Evolutionary conservation across 2,329 filamentous ascomycete genomes (phyloP).

Genomic region (Alternaria postmessia): DNA sequence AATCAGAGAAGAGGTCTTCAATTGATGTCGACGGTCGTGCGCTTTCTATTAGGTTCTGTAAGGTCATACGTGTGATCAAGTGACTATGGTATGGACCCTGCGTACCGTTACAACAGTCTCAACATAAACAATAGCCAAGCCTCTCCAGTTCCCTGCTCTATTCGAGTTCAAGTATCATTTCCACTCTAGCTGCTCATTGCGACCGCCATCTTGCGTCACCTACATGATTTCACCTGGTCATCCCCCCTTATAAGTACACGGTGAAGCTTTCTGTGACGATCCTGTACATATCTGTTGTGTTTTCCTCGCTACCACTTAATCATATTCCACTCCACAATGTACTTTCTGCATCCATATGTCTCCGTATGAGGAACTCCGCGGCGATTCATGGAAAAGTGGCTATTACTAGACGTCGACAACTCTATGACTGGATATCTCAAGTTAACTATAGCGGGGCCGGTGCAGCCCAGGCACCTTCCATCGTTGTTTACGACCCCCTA

Average conservation of each 20-base stretch:
- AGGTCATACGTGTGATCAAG: neutral
- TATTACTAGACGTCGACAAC: neutral
- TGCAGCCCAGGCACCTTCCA: neutral
- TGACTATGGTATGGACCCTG: neutral
- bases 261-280: neutral
- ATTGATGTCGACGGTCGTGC: neutral
- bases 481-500: neutral
- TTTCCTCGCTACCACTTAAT: slow-evolving; percentile 1
- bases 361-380: neutral
- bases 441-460: neutral
- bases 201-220: no score
- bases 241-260: neutral
- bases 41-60: neutral
- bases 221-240: neutral
- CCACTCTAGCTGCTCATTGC: neutral
- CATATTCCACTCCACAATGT: neutral
- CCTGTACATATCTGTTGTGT: neutral
- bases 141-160: neutral
- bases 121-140: neutral
- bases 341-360: neutral
- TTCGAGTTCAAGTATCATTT: neutral
- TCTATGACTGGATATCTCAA: neutral
- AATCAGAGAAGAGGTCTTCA: neutral
- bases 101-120: neutral
- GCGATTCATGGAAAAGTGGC: neutral